These are phyloP conservation scores for Camellia granthamiana DNA, from an alignment of 148 eudicot genomes.

Conservation along the genomic window DNA sequence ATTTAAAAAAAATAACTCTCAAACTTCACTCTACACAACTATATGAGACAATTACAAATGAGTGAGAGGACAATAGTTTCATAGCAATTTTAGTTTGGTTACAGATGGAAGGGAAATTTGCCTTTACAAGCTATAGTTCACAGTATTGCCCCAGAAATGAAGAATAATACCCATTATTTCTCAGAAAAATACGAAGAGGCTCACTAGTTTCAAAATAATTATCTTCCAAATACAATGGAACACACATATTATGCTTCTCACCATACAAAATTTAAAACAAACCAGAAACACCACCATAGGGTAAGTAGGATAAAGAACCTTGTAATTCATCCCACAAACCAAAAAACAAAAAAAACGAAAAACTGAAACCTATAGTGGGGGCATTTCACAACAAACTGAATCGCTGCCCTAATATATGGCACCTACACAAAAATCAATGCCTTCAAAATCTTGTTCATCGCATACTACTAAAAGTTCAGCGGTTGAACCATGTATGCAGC, in stretches of 20 bases:
- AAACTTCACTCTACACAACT: too few relatives aligned
- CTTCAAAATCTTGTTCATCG: slow-evolving; percentile 19
- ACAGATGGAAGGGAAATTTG: too few relatives aligned
- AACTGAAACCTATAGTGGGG: slow-evolving; percentile 13
- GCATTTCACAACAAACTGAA: slow-evolving; percentile 16
- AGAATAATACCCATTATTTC: neutral
- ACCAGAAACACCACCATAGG: slow-evolving; percentile 9
- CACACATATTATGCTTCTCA: slow-evolving; percentile 14
- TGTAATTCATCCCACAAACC: slow-evolving; percentile 14
- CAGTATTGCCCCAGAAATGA: neutral
- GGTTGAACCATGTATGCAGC: slow-evolving; percentile 2
- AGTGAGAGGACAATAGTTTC: too few relatives aligned
- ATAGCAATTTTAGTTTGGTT: too few relatives aligned
- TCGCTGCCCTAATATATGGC: slow-evolving; percentile 26
- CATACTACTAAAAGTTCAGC: slow-evolving; percentile 1
- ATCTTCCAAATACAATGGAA: slow-evolving; percentile 20
- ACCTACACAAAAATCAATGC: slow-evolving; percentile 26
- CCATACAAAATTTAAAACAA: slow-evolving; percentile 31
- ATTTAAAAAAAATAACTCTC: too few relatives aligned
- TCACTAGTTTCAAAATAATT: slow-evolving; percentile 8
- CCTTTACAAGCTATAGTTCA: neutral
- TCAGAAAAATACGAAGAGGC: slow-evolving; percentile 1
- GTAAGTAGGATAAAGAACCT: neutral
- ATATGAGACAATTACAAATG: too few relatives aligned
- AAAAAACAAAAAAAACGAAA: slow-evolving; percentile 7